phyloP scores from a whole-genome alignment of 2,329 filamentous ascomycete species.

The Exserohilum turcica region DNA sequence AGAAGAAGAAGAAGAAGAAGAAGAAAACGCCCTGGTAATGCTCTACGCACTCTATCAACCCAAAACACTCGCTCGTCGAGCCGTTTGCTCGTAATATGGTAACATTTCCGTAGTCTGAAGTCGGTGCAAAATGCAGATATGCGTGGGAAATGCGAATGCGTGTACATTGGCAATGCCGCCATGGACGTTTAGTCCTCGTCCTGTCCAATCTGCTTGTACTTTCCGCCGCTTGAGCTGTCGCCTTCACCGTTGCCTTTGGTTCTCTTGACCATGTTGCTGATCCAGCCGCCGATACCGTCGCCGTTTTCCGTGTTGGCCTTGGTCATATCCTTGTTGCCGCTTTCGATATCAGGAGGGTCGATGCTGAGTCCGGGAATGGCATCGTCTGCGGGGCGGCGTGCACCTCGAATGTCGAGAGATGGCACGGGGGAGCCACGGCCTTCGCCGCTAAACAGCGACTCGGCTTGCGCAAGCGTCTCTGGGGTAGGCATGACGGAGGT shows the following conservation, averaged over 20 bases:
- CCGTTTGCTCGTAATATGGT: conserved; percentile 30
- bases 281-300: conserved; percentile 72
- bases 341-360: conserved; percentile 70
- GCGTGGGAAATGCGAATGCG: conserved; percentile 24
- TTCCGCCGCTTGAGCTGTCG: conserved; percentile 51
- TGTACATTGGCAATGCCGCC: conserved; percentile 10
- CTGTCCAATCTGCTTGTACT: conserved; percentile 55
- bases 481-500: conserved; percentile 83
- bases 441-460: conserved; percentile 73
- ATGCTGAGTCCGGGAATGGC: conserved; percentile 83
- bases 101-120: conserved; percentile 22
- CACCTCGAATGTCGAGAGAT: conserved; percentile 71
- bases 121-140: conserved; percentile 25
- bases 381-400: conserved; percentile 53
- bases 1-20: too few species aligned
- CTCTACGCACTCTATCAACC: conserved; percentile 36
- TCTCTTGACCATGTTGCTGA: conserved; percentile 67
- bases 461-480: conserved; percentile 74
- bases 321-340: conserved; percentile 56
- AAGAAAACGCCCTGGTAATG: conserved; percentile 27
- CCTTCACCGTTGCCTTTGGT: conserved; percentile 54
- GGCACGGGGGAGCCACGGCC: conserved; percentile 74
- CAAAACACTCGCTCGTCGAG: conserved; percentile 28
- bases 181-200: conserved; percentile 36
- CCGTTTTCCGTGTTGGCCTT: conserved; percentile 36